Base-by-base conservation (phyloP, 805 yeast genomes). In the Metschnikowia orientalis region DNA sequence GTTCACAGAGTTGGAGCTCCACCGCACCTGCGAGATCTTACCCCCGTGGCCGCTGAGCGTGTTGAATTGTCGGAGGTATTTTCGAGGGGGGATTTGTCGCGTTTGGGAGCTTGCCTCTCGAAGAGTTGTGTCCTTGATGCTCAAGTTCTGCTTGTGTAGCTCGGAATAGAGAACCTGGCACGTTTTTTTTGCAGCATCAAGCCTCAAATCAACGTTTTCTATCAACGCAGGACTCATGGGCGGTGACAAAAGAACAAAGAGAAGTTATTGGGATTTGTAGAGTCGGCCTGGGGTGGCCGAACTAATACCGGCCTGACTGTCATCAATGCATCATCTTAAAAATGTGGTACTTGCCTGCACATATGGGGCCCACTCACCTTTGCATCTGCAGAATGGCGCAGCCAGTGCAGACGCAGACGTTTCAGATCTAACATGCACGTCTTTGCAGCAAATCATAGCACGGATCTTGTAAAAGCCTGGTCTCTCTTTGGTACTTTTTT, bases 21-120 rank as follows among this genome's bases (percentile, higher is more conserved):
- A 84, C 32, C 75, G 65, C 37, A 83, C 62, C 37, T 77, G 75
- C 6, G 79, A 70, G 13, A 88, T 72, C 51, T 88, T 87, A 51
- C 78, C 81, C 44, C 73, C 74, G 53, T 89, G 96, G 2, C 87
- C 87, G 33, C 54, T 61, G 24, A 77, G 54, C 1, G 71, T 61
- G 34, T 54, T 50, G 40, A 59, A 59, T 15, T 61, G 53, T 32
- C 52, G 57, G 22, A 67, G 54, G 35, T 53, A 46, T 14, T 35
- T 28, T 19, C 33, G 25, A 3, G 44, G 45, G 8, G 65, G 63
- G 13, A 66, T 50, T 2, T 61, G 48, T 5, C 65, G 52, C 0
- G 72, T 46, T 3, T 35, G 48, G 17, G 26, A 41, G 29, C 62
- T 66, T 36, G 70, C 63, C 38, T 69, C 61, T 7, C 53, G 44